phyloP scores from a whole-genome alignment of 2,329 filamentous ascomycete genomes.

The Talaromyces sp. region DNA sequence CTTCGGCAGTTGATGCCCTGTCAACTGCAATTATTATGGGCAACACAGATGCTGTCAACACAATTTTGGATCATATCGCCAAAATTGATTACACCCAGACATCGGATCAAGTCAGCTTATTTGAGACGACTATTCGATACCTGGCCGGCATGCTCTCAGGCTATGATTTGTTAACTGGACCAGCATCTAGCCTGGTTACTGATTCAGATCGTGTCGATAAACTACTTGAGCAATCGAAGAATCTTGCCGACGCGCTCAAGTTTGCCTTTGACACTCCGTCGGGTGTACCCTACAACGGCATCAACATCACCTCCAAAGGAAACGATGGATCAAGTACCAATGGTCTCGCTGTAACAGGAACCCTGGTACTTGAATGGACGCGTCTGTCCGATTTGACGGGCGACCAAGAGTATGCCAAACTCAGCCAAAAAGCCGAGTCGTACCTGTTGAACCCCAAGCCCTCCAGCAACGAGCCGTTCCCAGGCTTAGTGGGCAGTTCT shows the following conservation, averaged over 20 bases:
- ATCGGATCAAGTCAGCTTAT: conserved; percentile 67
- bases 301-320: conserved; percentile 61
- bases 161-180: conserved; percentile 68
- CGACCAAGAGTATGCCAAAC: conserved; percentile 64
- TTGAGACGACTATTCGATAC: conserved; percentile 90
- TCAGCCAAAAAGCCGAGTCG: conserved; percentile 68
- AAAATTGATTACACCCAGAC: conserved; percentile 71
- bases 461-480: conserved; percentile 68
- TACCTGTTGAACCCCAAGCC: conserved; percentile 71
- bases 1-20: conserved; percentile 78
- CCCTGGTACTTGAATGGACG: conserved; percentile 82
- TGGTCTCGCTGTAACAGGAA: conserved; percentile 75
- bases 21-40: conserved; percentile 79
- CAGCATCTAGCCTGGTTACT: conserved; percentile 56
- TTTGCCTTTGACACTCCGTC: conserved; percentile 77
- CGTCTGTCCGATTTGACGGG: conserved; percentile 75
- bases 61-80: conserved; percentile 71
- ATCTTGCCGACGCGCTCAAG: conserved; percentile 71
- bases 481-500: conserved; percentile 71
- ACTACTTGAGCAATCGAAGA: conserved; percentile 68
- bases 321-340: conserved; percentile 61
- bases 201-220: conserved; percentile 55
- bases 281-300: conserved; percentile 72
- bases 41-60: conserved; percentile 65
- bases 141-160: conserved; percentile 78